These are phyloP conservation scores for Penstemon newberryi DNA, from an alignment of 257 asterid genomes.

Conservation along the genomic window DNA sequence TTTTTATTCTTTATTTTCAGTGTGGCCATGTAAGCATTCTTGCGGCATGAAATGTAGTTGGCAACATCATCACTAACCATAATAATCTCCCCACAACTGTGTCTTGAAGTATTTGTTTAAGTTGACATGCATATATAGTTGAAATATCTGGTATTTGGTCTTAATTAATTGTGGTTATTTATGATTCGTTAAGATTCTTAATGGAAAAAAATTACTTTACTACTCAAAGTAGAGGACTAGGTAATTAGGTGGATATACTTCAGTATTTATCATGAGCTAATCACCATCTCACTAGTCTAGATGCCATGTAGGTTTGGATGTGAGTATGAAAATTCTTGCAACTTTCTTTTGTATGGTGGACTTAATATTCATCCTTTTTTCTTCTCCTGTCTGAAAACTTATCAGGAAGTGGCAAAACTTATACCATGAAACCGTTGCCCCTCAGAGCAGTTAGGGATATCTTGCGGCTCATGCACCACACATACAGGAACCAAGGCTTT, in stretches of 20 bases:
- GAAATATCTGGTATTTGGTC: not conserved
- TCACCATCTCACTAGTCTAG: too few relatives aligned
- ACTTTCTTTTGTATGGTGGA: too few relatives aligned
- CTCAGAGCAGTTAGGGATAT: constrained; percentile 90
- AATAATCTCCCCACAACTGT: not conserved
- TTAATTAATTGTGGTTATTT: not conserved
- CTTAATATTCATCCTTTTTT: constrained; percentile 11
- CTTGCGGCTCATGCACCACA: constrained; percentile 88
- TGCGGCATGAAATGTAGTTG: too few relatives aligned
- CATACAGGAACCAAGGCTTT: constrained; percentile 94
- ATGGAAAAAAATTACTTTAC: not conserved
- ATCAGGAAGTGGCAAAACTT: constrained; percentile 98
- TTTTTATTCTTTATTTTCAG: not conserved
- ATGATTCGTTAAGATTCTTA: not conserved
- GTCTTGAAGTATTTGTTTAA: not conserved
- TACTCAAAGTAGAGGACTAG: too few relatives aligned
- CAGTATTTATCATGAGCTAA: too few relatives aligned
- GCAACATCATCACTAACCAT: not conserved
- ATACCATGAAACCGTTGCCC: constrained; percentile 97
- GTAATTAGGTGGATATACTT: too few relatives aligned
- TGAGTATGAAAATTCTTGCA: too few relatives aligned
- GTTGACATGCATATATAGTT: not conserved
- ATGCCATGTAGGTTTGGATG: too few relatives aligned
- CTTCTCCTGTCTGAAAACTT: constrained; percentile 25
- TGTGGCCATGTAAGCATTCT: not conserved